Evolutionary conservation across 352 stramenopile species (phyloP).

Genomic region (Phytophthora boehmeriae): DNA sequence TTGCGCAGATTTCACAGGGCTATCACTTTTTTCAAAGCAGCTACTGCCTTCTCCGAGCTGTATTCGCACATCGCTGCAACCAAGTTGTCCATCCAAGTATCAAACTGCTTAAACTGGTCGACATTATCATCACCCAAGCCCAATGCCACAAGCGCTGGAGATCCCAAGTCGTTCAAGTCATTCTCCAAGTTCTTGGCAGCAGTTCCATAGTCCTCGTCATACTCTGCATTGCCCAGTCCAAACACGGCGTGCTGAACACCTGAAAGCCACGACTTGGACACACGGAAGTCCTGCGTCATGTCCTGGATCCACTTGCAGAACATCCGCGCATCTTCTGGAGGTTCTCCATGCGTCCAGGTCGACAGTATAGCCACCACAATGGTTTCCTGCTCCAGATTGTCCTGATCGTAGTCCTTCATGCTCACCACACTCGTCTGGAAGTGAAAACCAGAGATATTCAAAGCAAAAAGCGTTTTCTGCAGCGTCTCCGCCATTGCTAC

Average conservation of each 20-base stretch:
- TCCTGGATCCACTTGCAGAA: slow-evolving; percentile 90
- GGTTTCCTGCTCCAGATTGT: slow-evolving; percentile 88
- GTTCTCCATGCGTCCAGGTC: slow-evolving; percentile 83
- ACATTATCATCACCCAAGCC: slow-evolving; percentile 85
- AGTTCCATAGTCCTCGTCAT: slow-evolving; percentile 87
- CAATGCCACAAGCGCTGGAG: slow-evolving; percentile 57
- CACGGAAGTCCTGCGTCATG: slow-evolving; percentile 90
- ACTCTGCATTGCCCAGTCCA: slow-evolving; percentile 87
- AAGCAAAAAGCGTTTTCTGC: slow-evolving; percentile 79
- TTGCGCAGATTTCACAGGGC: slow-evolving; percentile 15
- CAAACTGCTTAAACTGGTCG: slow-evolving; percentile 84
- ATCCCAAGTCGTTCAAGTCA: slow-evolving; percentile 69
- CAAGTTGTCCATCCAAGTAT: slow-evolving; percentile 82
- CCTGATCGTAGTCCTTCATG: slow-evolving; percentile 90
- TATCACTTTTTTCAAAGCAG: slow-evolving; percentile 17
- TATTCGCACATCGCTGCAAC: slow-evolving; percentile 80
- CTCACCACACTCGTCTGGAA: slow-evolving; percentile 85
- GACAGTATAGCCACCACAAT: slow-evolving; percentile 87
- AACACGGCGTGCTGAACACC: slow-evolving; percentile 81
- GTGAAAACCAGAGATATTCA: slow-evolving; percentile 81
- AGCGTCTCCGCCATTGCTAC: slow-evolving; percentile 73
- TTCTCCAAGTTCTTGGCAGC: slow-evolving; percentile 78
- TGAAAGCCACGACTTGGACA: slow-evolving; percentile 84
- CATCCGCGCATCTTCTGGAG: slow-evolving; percentile 73
- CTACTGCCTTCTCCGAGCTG: slow-evolving; percentile 46